Base-by-base conservation (phyloP, 306 rosid species). In the Sechiopsis laciniata region DNA sequence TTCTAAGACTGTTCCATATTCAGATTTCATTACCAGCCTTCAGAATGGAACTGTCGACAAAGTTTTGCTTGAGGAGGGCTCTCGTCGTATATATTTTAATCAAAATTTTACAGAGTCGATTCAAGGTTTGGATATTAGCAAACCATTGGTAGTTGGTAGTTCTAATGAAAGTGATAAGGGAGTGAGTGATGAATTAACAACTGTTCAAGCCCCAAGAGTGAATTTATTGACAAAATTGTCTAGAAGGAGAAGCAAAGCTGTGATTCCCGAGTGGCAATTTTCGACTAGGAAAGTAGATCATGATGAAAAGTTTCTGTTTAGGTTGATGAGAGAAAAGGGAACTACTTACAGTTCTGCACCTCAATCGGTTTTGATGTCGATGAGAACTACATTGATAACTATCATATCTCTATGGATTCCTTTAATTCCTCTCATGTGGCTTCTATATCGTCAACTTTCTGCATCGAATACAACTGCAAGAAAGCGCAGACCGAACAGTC, bases 351-450 rank as follows among this genome's bases (percentile, higher is more conserved):
- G 95, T 79, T 94, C 98, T 0, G 92, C 98, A 20, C 98, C 98
- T 81, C 98, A 89, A 67, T 90, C 97, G 55, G 79, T 79, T 71
- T 42, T 94, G 76, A 83, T 74, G 85, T 82, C 92, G 6, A 79
- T 91, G 84, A 94, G 97, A 86, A 85, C 82, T 79, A 87, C 88
- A 59, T 78, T 94, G 89, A 74, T 91, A 74, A 87, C 97, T 3
- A 82, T 90, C 63, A 56, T 94, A 69, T 81, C 96, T 57, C 79
- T 94, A 19, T 94, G 98, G 98, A 87, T 94, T 82, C 97, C 98
- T 71, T 83, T 94, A 74, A 83, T 86, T 73, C 98, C 98, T 26
- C 78, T 94, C 83, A 94, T 94, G 97, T 94, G 98, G 98, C 88
- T 94, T 79, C 86, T 94, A 19, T 84, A 91, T 73, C 98, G 95